Evolutionary conservation across 495 filamentous ascomycete genomes (phyloP).

Genomic region (Aspergillus cavernicola): DNA sequence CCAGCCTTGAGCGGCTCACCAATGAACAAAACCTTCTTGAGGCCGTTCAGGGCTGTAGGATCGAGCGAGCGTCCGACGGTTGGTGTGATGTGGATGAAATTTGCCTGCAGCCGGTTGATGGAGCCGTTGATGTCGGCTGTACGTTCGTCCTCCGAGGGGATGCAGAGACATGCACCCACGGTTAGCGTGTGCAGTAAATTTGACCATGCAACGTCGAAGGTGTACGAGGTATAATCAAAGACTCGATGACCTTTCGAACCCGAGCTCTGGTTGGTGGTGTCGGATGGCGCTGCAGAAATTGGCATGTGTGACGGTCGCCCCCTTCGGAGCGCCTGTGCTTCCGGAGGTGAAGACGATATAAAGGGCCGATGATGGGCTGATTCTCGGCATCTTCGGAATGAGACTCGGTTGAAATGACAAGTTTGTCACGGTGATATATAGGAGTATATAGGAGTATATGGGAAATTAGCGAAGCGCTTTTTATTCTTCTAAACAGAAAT

Average conservation of each 20-base stretch:
- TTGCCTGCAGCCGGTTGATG: neutral
- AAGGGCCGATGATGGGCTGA: neutral
- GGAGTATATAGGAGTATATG: too few species aligned
- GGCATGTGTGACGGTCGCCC: neutral
- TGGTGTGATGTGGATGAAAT: neutral
- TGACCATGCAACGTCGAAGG: neutral
- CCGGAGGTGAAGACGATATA: slow-evolving; percentile 68
- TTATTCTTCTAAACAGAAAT: too few species aligned
- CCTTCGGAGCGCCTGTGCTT: slow-evolving; percentile 74
- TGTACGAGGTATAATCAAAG: neutral
- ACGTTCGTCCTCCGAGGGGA: neutral
- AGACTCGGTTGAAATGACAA: too few species aligned
- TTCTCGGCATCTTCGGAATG: neutral
- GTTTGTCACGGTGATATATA: too few species aligned
- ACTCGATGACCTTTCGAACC: neutral
- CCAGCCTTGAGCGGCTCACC: slow-evolving; percentile 38
- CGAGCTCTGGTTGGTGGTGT: too few species aligned
- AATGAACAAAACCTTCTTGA: too few species aligned
- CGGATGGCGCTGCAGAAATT: neutral
- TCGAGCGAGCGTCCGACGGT: neutral
- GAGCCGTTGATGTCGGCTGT: neutral
- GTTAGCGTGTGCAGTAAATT: neutral
- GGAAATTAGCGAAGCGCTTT: too few species aligned
- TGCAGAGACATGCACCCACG: neutral
- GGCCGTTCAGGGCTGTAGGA: slow-evolving; percentile 29